Evolutionary conservation across 441 rosid species (phyloP).

Genomic region (Theobroma grandiflorum): DNA sequence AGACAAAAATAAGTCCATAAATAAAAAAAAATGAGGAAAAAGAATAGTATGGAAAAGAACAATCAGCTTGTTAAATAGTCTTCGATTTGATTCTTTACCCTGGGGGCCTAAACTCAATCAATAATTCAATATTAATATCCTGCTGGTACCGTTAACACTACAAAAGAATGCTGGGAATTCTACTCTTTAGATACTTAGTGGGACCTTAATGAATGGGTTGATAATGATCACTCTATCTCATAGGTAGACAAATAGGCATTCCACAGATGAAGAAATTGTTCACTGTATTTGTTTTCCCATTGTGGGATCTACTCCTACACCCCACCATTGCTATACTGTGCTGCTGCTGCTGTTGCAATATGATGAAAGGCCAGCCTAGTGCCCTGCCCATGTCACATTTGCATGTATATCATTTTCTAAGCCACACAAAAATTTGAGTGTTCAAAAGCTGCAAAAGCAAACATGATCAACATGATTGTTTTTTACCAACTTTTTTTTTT

Average conservation of each 20-base stretch:
- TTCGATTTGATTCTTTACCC: neutral
- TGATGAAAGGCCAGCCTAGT: slow-evolving; percentile 24
- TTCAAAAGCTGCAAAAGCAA: slow-evolving; percentile 31
- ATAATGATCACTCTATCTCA: slow-evolving; percentile 19
- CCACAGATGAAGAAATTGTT: neutral
- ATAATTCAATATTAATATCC: neutral
- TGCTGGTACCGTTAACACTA: neutral
- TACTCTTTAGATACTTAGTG: neutral
- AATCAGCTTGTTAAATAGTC: neutral
- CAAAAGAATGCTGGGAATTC: neutral
- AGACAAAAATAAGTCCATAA: neutral
- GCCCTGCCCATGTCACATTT: slow-evolving; percentile 28
- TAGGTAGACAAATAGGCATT: slow-evolving; percentile 2
- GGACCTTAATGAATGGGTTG: slow-evolving; percentile 14
- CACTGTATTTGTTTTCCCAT: slow-evolving; percentile 24
- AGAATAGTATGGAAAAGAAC: too few species aligned
- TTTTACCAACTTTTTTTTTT: slow-evolving; percentile 3
- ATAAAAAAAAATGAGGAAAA: neutral
- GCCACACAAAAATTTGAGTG: slow-evolving; percentile 12
- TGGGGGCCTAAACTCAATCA: neutral
- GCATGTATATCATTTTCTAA: slow-evolving; percentile 27
- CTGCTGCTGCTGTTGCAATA: slow-evolving; percentile 7
- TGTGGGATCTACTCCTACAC: slow-evolving; percentile 24
- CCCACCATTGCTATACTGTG: slow-evolving; percentile 16
- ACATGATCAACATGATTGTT: slow-evolving; percentile 17